Evolutionary conservation across 78 protist species (phyloP).

Genomic region (Dictyostelium capitatum): DNA sequence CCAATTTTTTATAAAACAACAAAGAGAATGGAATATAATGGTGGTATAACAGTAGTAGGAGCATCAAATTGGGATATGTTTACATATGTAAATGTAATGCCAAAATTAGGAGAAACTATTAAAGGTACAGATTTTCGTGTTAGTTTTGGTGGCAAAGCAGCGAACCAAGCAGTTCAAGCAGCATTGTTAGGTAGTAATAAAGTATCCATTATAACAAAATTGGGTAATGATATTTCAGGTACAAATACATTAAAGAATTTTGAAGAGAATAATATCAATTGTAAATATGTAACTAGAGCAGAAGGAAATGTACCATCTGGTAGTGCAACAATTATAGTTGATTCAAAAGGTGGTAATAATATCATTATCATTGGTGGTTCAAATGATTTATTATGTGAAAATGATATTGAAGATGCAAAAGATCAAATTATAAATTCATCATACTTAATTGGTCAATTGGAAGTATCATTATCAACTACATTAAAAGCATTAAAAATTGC

Average conservation of each 20-base stretch:
- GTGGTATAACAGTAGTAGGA: conserved; percentile 57
- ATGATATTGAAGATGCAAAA: conserved; percentile 35
- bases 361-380: conserved; percentile 83
- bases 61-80: conserved; percentile 82
- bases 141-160: conserved; percentile 79
- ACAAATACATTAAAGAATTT: conserved; percentile 63
- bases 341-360: conserved; percentile 65
- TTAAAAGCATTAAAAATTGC: conserved; percentile 53
- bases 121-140: conserved; percentile 68
- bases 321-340: conserved; percentile 80
- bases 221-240: conserved; percentile 78
- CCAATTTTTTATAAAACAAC: background rate
- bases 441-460: conserved; percentile 62
- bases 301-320: conserved; percentile 52
- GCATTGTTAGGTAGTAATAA: conserved; percentile 43
- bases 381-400: conserved; percentile 25
- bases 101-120: conserved; percentile 79
- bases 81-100: conserved; percentile 51
- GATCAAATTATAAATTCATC: conserved; percentile 38
- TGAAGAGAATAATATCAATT: conserved; percentile 14
- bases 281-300: conserved; percentile 7
- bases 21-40: background rate
- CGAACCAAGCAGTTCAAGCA: conserved; percentile 84
- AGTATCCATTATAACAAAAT: conserved; percentile 52
- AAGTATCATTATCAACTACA: conserved; percentile 25